Percentiles rank a stretch among this genome's conserved stretches.
Conservation (phyloP, 768 basidiomycete species). For the Lactifluus piperatus region DNA sequence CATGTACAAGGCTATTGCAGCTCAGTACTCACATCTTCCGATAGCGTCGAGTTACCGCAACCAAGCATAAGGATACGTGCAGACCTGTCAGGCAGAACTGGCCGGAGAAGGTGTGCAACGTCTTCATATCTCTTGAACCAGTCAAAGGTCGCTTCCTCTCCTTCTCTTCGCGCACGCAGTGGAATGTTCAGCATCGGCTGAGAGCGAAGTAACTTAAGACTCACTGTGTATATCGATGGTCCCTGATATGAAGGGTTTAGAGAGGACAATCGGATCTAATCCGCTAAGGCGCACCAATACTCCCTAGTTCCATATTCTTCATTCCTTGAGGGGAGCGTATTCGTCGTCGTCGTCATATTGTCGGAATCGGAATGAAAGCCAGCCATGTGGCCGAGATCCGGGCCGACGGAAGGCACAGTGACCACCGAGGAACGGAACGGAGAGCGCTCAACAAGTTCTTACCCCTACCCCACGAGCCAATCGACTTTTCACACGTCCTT, state of each 20-base stretch:
- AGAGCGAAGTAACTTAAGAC: conserved; percentile 14
- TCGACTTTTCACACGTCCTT: conserved; percentile 2
- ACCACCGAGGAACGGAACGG: background rate
- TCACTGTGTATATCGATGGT: conserved; percentile 61
- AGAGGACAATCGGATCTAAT: background rate
- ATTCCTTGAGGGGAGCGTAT: conserved; percentile 48
- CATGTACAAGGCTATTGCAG: background rate
- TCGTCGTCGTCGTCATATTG: conserved; percentile 4
- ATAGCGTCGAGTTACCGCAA: conserved; percentile 76
- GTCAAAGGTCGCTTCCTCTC: conserved; percentile 56
- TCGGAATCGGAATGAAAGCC: background rate
- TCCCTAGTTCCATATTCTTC: conserved; percentile 58
- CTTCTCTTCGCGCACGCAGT: conserved; percentile 37
- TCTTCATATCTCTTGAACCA: conserved; percentile 84
- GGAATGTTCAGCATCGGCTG: background rate
- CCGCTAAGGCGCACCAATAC: conserved; percentile 46
- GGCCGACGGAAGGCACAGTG: background rate
- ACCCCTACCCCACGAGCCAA: background rate
- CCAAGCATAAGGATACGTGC: conserved; percentile 71
- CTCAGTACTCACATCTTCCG: conserved; percentile 48
- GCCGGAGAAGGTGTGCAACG: conserved; percentile 50
- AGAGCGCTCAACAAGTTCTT: background rate
- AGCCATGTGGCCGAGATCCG: background rate
- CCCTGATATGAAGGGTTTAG: conserved; percentile 34
- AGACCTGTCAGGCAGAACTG: conserved; percentile 51